Evolutionary conservation across 345 rosid genomes (phyloP), one percentile per base, ranked within the genome.

Genomic region (Hypericum perforatum): DNA sequence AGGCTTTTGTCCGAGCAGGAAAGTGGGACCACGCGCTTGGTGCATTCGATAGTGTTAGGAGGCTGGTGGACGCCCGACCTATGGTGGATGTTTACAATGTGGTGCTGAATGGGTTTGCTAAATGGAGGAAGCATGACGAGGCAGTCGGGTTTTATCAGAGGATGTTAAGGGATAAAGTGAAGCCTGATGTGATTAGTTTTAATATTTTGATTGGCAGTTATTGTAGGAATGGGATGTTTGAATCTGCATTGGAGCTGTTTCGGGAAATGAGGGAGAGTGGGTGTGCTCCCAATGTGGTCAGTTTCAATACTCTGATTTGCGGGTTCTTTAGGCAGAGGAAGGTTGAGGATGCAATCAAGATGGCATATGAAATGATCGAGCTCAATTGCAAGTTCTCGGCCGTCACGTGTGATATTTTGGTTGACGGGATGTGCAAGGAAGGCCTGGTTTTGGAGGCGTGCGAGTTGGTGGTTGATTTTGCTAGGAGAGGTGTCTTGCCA

Each of bases 351-450:
- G 95, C 84, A 41, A 44, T 86, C 6, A 70, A 61, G 54, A 76
- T 90, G 91, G 95, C 82, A 4, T 76, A 86, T 56, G 94, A 86
- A 74, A 84, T 90, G 97, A 70, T 78, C 49, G 85, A 80, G 50
- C 38, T 79, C 13, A 81, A 86, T 39, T 77, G 76, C 45, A 61
- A 56, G 49, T 71, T 86, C 58, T 90, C 94, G 0, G 66, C 54
- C 15, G 86, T 67, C 5, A 90, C 94, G 52, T 90, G 95, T 47
- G 96, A 90, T 74, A 86, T 90, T 75, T 56, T 90, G 54, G 78
- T 84, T 41, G 78, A 79, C 71, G 96, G 95, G 37, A 70, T 90
- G 42, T 80, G 79, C 60, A 80, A 76, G 63, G 76, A 62, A 62
- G 77, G 77, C 15, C 53, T 54, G 68, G 63, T 39, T 43, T 59